Conservation (phyloP, 345 rosid species). For the Populus simonii region DNA sequence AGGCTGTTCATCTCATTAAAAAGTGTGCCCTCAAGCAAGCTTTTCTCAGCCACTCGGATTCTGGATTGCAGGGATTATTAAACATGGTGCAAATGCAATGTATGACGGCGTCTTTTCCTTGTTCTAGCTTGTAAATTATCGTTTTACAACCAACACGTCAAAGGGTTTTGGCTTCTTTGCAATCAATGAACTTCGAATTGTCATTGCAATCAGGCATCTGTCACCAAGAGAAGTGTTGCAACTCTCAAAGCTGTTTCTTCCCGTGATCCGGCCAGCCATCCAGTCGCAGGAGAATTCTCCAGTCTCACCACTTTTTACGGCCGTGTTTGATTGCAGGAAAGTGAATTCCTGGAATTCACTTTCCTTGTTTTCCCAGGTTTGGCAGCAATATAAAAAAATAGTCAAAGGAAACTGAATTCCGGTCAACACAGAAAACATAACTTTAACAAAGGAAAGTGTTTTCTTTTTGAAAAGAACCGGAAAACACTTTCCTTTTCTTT, state of each 20-base stretch:
- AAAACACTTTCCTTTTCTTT: too few relatives aligned
- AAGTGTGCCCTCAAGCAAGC: background rate
- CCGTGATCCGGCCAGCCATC: background rate
- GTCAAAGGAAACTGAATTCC: too few relatives aligned
- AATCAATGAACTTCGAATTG: slow-evolving; percentile 1
- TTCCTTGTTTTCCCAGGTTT: too few relatives aligned
- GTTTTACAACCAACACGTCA: background rate
- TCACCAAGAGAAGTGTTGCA: background rate
- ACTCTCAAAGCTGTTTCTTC: too few relatives aligned
- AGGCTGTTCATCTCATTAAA: background rate
- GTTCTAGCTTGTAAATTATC: background rate
- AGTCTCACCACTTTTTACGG: background rate
- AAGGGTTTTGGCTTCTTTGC: background rate
- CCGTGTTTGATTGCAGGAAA: too few relatives aligned
- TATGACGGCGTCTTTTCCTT: background rate
- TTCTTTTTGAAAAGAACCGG: too few relatives aligned
- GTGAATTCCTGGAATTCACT: too few relatives aligned
- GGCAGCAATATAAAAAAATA: too few relatives aligned
- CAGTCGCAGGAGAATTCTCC: background rate
- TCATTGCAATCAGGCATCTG: slow-evolving; percentile 2
- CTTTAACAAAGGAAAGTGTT: too few relatives aligned
- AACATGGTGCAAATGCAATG: background rate
- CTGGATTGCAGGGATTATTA: too few relatives aligned
- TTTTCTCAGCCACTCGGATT: too few relatives aligned
- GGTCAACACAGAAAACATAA: too few relatives aligned